Conservation (phyloP, 306 rosid species). For the Inga leiocalycina region DNA sequence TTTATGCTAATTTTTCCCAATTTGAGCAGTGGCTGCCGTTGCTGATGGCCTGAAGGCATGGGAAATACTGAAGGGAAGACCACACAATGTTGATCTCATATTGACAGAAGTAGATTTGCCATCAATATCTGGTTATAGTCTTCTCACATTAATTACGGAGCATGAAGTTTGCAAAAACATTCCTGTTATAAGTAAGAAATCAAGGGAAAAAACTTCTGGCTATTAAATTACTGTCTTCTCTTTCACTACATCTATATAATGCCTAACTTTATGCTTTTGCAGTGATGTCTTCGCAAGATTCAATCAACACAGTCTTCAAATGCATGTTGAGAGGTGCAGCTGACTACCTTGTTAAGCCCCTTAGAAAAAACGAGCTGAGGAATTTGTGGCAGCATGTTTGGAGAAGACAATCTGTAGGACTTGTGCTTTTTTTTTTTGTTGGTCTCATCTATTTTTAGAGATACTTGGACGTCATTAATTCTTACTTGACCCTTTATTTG, state of each 20-base stretch:
- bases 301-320: slow-evolving; percentile 80
- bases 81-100: slow-evolving; percentile 73
- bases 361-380: slow-evolving; percentile 86
- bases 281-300: slow-evolving; percentile 97
- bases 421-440: not conserved
- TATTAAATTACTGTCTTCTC: not conserved
- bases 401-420: slow-evolving; percentile 87
- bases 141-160: slow-evolving; percentile 86
- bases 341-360: slow-evolving; percentile 94
- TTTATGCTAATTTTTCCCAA: slow-evolving; percentile 23
- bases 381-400: slow-evolving; percentile 99
- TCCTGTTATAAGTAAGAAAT: slow-evolving; percentile 88
- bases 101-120: slow-evolving; percentile 96
- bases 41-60: slow-evolving; percentile 95
- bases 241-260: not conserved
- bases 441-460: not conserved
- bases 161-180: slow-evolving; percentile 88
- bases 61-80: slow-evolving; percentile 86
- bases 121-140: slow-evolving; percentile 86
- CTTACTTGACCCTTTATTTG: slow-evolving; percentile 21
- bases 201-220: slow-evolving; percentile 10
- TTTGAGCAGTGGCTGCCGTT: slow-evolving; percentile 87
- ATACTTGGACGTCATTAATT: not conserved
- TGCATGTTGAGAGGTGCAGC: slow-evolving; percentile 96
- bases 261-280: slow-evolving; percentile 32